Evolutionary conservation across 2,329 filamentous ascomycete genomes (phyloP).

Genomic region (Botrytis sinoallii): DNA sequence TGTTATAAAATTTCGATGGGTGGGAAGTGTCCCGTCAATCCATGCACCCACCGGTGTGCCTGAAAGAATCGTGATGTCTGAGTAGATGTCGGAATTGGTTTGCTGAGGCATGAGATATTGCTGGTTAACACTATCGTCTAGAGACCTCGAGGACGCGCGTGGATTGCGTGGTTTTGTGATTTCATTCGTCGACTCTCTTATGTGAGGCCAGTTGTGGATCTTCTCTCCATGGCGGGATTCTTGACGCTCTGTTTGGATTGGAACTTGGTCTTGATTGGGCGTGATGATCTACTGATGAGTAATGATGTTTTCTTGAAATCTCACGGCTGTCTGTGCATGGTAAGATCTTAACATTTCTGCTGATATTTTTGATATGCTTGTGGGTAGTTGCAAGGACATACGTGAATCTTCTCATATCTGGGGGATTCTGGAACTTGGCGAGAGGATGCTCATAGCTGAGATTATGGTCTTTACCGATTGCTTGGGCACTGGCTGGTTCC

Average conservation of each 20-base stretch:
- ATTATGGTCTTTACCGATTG: not conserved
- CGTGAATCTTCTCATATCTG: not conserved
- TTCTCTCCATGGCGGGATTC: not conserved
- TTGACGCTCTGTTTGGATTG: not conserved
- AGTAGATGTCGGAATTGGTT: not conserved
- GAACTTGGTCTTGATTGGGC: no score
- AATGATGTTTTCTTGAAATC: not conserved
- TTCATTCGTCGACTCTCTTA: not conserved
- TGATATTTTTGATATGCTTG: no score
- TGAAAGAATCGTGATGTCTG: not conserved
- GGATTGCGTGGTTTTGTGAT: not conserved
- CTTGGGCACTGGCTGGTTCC: not conserved
- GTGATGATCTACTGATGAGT: not conserved
- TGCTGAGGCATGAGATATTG: not conserved
- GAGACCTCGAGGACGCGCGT: not conserved
- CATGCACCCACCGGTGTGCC: not conserved
- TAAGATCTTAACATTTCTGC: not conserved
- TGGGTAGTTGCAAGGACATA: not conserved
- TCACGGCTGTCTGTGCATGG: not conserved
- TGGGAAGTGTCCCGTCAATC: no score
- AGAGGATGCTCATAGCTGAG: not conserved
- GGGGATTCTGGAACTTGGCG: not conserved
- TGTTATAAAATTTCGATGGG: no score
- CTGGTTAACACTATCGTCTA: not conserved
- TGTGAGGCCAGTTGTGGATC: not conserved